Evolutionary conservation across 1,284 basidiomycete genomes (phyloP).

Genomic region (Blastosporella zonata): DNA sequence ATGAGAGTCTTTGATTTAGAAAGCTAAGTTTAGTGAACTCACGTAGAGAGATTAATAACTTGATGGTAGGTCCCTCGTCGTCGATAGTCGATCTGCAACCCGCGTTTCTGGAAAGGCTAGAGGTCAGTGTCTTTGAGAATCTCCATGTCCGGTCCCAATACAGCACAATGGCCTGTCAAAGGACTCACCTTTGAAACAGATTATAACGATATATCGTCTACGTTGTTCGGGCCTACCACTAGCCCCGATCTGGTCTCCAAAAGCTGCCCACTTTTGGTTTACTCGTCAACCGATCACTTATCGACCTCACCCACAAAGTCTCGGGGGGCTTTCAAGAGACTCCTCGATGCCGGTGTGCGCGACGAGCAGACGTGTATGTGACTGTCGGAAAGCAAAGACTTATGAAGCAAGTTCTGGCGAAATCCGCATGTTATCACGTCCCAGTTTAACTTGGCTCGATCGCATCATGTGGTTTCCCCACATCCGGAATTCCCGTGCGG

Average conservation of each 20-base stretch:
- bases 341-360: not conserved
- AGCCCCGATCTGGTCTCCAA: not conserved
- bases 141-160: not conserved
- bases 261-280: no score
- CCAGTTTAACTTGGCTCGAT: conserved; percentile 13
- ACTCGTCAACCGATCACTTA: no score
- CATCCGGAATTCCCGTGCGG: not conserved
- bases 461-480: conserved; percentile 17
- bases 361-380: conserved; percentile 2
- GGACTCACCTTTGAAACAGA: not conserved
- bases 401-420: not conserved
- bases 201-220: not conserved
- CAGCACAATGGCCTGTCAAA: conserved; percentile 3
- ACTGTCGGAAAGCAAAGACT: conserved; percentile 6
- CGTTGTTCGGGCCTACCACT: not conserved
- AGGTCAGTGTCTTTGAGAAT: not conserved
- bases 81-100: conserved; percentile 1
- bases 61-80: not conserved
- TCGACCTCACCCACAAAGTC: not conserved
- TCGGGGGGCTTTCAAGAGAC: not conserved
- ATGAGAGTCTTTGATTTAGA: not conserved
- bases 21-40: conserved; percentile 3
- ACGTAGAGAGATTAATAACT: not conserved
- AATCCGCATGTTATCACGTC: conserved; percentile 13
- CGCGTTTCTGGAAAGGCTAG: not conserved